These are phyloP conservation scores for Alternaria postmessia DNA, from an alignment of 2,329 filamentous ascomycete genomes.

Conservation along the genomic window DNA sequence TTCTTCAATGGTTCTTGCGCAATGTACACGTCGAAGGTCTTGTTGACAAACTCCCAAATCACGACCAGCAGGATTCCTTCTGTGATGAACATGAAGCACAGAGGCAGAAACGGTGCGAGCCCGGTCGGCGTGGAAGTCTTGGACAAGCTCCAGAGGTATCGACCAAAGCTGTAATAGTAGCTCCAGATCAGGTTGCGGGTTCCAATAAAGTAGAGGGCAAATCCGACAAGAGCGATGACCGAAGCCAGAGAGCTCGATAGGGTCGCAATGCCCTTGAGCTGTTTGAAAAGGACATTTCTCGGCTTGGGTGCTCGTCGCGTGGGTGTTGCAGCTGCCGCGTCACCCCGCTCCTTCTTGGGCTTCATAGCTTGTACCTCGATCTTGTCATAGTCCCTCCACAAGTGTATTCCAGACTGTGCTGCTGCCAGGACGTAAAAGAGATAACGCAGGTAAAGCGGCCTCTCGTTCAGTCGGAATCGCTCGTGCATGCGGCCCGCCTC, in stretches of 20 bases:
- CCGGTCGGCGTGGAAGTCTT: conserved; percentile 67
- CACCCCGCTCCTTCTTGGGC: conserved; percentile 30
- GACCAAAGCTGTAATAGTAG: conserved; percentile 73
- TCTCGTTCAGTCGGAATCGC: conserved; percentile 82
- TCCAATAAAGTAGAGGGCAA: conserved; percentile 38
- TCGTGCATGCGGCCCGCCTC: conserved; percentile 72
- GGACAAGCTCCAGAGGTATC: conserved; percentile 77
- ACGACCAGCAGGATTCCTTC: conserved; percentile 73
- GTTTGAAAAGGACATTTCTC: conserved; percentile 28
- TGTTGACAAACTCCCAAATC: conserved; percentile 80
- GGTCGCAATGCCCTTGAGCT: conserved; percentile 26
- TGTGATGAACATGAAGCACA: conserved; percentile 60
- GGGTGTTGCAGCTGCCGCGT: conserved; percentile 10
- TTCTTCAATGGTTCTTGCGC: conserved; percentile 84
- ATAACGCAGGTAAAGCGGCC: conserved; percentile 79
- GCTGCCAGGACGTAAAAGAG: conserved; percentile 74
- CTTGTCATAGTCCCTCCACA: conserved; percentile 76
- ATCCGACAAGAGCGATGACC: conserved; percentile 56
- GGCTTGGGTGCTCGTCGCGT: conserved; percentile 25
- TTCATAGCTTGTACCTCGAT: conserved; percentile 59
- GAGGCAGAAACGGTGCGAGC: conserved; percentile 63
- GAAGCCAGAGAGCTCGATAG: conserved; percentile 48
- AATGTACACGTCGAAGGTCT: conserved; percentile 81
- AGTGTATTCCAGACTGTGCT: conserved; percentile 73
- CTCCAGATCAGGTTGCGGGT: conserved; percentile 43